A percentile compares a stretch with the other conserved stretches of the same genome.
phyloP scores from a whole-genome alignment of 2,329 filamentous ascomycete species.

The Fusarium palustre region DNA sequence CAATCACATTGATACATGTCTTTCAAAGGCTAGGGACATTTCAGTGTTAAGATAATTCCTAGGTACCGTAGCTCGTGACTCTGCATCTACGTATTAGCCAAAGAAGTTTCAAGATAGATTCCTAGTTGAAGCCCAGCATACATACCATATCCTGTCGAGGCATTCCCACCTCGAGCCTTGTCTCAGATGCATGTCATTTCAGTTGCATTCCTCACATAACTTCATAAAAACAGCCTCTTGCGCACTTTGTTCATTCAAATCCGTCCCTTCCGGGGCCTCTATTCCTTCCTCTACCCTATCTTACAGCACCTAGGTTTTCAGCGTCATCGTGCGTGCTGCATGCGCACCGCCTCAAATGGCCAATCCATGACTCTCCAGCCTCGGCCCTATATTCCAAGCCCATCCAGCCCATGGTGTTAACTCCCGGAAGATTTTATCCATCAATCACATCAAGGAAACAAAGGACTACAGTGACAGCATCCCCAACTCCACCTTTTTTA shows the following conservation, averaged over 20 bases:
- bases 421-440: slow-evolving; percentile 33
- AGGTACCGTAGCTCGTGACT: slow-evolving; percentile 12
- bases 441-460: slow-evolving; percentile 43
- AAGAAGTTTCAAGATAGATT: slow-evolving; percentile 21
- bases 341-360: slow-evolving; percentile 27
- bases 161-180: slow-evolving; percentile 3
- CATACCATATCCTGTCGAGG: slow-evolving; percentile 6
- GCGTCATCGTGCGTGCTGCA: slow-evolving; percentile 24
- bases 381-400: slow-evolving; percentile 3
- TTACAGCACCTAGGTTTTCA: slow-evolving; percentile 30
- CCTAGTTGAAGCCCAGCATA: neutral
- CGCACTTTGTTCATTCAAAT: slow-evolving; percentile 32
- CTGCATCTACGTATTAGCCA: neutral
- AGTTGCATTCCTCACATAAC: slow-evolving; percentile 25
- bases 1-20: neutral
- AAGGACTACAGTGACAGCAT: slow-evolving; percentile 42
- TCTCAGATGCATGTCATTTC: slow-evolving; percentile 34
- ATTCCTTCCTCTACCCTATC: slow-evolving; percentile 38
- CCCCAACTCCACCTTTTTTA: slow-evolving; percentile 45
- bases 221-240: slow-evolving; percentile 17
- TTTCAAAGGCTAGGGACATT: neutral
- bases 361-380: slow-evolving; percentile 6
- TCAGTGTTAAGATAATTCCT: neutral
- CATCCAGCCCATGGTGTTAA: slow-evolving; percentile 13
- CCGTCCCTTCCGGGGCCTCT: slow-evolving; percentile 26